These are phyloP conservation scores for Erucastrum elatum DNA, from an alignment of 345 rosid species.

Conservation along the genomic window DNA sequence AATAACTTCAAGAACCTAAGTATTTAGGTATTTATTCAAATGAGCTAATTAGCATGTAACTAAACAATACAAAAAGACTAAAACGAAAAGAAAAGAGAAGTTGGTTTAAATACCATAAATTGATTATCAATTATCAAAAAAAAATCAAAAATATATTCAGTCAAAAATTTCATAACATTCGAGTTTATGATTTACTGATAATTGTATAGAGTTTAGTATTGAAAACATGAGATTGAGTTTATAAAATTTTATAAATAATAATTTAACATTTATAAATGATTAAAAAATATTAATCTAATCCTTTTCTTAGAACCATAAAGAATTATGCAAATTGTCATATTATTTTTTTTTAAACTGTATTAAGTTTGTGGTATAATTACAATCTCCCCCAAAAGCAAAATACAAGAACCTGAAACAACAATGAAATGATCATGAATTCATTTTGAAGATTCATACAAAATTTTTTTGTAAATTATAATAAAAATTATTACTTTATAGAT, in stretches of 20 bases:
- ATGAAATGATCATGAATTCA: not conserved
- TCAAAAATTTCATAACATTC: not conserved
- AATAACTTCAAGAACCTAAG: conserved; percentile 16
- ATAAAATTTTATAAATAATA: too few species aligned
- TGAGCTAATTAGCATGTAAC: conserved; percentile 3
- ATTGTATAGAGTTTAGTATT: not conserved
- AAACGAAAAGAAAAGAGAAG: not conserved
- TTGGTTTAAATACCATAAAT: too few species aligned
- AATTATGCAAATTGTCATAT: too few species aligned
- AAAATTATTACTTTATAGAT: not conserved
- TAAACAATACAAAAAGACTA: not conserved
- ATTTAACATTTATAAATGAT: too few species aligned
- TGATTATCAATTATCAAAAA: too few species aligned
- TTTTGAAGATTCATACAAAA: not conserved
- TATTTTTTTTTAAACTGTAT: too few species aligned
- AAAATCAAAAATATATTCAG: not conserved
- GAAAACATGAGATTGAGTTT: not conserved
- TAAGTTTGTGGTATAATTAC: too few species aligned
- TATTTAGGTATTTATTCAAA: conserved; percentile 14
- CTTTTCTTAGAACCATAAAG: too few species aligned
- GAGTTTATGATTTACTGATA: too few species aligned
- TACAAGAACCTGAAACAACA: not conserved
- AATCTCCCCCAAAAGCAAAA: not conserved
- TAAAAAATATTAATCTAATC: too few species aligned
- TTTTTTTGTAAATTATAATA: too few species aligned